Evolutionary conservation across 768 basidiomycete species (phyloP).

Genomic region (Gloeostereum incarnatum): DNA sequence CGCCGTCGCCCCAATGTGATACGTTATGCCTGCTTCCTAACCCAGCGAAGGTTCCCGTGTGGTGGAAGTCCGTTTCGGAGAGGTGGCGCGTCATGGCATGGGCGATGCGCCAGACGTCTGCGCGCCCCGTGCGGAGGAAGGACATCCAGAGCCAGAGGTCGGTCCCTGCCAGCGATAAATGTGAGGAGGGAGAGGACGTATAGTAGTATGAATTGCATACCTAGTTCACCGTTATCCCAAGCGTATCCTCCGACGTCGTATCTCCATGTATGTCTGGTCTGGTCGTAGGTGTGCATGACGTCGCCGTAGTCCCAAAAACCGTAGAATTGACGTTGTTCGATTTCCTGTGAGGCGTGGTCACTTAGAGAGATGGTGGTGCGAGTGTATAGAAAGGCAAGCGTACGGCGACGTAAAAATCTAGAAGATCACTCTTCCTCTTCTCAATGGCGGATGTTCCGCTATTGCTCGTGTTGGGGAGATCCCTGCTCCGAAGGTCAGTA

Average conservation of each 20-base stretch:
- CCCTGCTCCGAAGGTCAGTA: no score
- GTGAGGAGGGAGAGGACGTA: neutral
- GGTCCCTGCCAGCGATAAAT: slow-evolving; percentile 12
- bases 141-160: slow-evolving; percentile 31
- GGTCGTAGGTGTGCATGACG: slow-evolving; percentile 30
- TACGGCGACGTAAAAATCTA: slow-evolving; percentile 27
- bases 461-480: slow-evolving; percentile 21
- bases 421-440: slow-evolving; percentile 22
- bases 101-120: slow-evolving; percentile 24
- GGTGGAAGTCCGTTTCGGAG: slow-evolving; percentile 27
- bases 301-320: slow-evolving; percentile 31
- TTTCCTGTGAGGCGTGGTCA: slow-evolving; percentile 13
- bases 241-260: slow-evolving; percentile 27
- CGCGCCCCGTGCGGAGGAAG: slow-evolving; percentile 26
- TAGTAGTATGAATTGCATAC: slow-evolving; percentile 10
- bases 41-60: slow-evolving; percentile 26
- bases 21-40: slow-evolving; percentile 27
- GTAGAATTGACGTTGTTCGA: slow-evolving; percentile 24
- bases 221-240: slow-evolving; percentile 28
- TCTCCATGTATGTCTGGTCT: slow-evolving; percentile 28
- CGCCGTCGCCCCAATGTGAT: slow-evolving; percentile 29
- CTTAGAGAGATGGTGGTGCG: neutral
- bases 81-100: slow-evolving; percentile 26
- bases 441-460: slow-evolving; percentile 22
- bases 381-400: neutral